These are phyloP conservation scores for Trametes versicolor DNA, from an alignment of 1,284 basidiomycete genomes.

Conservation along the genomic window DNA sequence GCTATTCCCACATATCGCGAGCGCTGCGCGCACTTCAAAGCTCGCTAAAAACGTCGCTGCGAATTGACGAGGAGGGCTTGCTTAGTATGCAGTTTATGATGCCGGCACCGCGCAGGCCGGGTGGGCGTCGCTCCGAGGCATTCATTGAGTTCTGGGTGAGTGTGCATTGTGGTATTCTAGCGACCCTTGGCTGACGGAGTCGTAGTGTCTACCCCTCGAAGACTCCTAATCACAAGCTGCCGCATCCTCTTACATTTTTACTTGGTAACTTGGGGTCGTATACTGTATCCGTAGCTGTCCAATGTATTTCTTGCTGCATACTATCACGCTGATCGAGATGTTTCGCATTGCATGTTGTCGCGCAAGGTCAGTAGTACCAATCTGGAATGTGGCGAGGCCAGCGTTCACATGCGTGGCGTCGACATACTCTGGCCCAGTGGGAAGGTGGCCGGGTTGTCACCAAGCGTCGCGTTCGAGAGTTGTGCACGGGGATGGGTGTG, in stretches of 20 bases:
- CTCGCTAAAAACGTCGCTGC: conserved; percentile 86
- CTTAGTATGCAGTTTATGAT: conserved; percentile 90
- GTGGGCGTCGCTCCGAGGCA: conserved; percentile 58
- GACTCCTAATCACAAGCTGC: conserved; percentile 40
- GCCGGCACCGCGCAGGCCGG: conserved; percentile 64
- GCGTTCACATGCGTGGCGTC: too few relatives aligned
- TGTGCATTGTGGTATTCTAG: conserved; percentile 26
- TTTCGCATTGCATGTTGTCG: too few relatives aligned
- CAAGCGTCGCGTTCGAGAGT: too few relatives aligned
- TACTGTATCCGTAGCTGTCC: conserved; percentile 20
- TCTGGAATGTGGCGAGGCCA: too few relatives aligned
- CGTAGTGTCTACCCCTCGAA: conserved; percentile 63
- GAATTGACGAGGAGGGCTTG: conserved; percentile 84
- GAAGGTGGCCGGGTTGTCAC: too few relatives aligned
- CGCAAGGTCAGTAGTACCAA: neutral
- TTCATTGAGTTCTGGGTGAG: conserved; percentile 89
- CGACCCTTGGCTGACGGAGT: conserved; percentile 6
- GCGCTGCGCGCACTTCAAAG: conserved; percentile 79
- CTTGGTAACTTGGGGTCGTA: neutral
- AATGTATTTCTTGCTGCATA: conserved; percentile 21
- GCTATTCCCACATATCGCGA: conserved; percentile 75
- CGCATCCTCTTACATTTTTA: neutral
- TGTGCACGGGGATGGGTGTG: too few relatives aligned
- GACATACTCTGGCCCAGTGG: too few relatives aligned
- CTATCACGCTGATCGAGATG: neutral